Evolutionary conservation across 73 alveolate species (phyloP), one percentile per base, ranked within the genome.

Genomic region (Stentor coeruleus): DNA sequence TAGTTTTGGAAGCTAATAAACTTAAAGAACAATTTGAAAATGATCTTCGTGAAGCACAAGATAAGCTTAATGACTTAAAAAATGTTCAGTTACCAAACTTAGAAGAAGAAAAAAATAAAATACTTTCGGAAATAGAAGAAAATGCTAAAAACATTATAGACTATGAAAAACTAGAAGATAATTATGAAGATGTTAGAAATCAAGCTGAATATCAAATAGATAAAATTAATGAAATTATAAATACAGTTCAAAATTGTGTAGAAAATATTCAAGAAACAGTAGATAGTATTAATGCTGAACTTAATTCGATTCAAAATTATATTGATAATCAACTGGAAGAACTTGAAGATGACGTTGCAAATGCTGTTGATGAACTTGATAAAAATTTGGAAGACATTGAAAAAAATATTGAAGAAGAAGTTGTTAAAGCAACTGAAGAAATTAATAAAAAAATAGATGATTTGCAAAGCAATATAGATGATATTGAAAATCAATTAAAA

Each of bases 241-340:
- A 49, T 11, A 11, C 66, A 20, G n/a, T n/a, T n/a, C n/a, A n/a
- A n/a, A n/a, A n/a, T n/a, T n/a, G n/a, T n/a, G n/a, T n/a, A n/a
- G n/a, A n/a, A n/a, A n/a, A n/a, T n/a, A n/a, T n/a, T n/a, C n/a
- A n/a, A n/a, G n/a, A n/a, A n/a, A n/a, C n/a, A n/a, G n/a, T n/a
- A n/a, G n/a, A n/a, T n/a, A n/a, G n/a, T n/a, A n/a, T n/a, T n/a
- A n/a, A n/a, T n/a, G n/a, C n/a, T n/a, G n/a, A n/a, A n/a, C n/a
- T n/a, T n/a, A n/a, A n/a, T n/a, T n/a, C n/a, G n/a, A n/a, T n/a
- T n/a, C n/a, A n/a, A n/a, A n/a, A n/a, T n/a, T n/a, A n/a, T n/a
- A n/a, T n/a, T n/a, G n/a, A n/a, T n/a, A n/a, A n/a, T n/a, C 66
- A 49, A 6, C 66, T 49, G 66, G 66, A 49, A 11, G 66, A 49